A percentile compares a stretch with the other conserved stretches of the same genome.
phyloP scores from a whole-genome alignment of 495 filamentous ascomycete genomes.

The Hypoxylon lenormandii region DNA sequence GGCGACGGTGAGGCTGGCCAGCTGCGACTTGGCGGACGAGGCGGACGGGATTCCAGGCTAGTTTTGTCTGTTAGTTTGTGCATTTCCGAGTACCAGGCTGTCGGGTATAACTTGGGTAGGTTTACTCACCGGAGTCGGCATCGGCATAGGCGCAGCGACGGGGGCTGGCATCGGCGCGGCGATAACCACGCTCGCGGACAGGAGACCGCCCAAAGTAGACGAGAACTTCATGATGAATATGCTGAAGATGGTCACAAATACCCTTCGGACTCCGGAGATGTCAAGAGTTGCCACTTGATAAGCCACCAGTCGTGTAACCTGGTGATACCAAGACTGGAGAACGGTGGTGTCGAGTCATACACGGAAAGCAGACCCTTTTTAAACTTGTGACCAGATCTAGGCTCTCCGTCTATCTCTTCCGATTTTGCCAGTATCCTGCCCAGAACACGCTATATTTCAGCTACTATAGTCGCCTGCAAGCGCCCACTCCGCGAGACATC shows the following conservation, averaged over 20 bases:
- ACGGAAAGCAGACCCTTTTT: neutral
- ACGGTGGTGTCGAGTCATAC: slow-evolving; percentile 1
- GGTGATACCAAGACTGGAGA: slow-evolving; percentile 16
- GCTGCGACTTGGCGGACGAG: slow-evolving; percentile 64
- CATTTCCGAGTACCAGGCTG: neutral
- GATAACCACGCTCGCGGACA: slow-evolving; percentile 45
- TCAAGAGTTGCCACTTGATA: neutral
- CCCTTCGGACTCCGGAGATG: neutral
- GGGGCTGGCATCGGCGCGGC: slow-evolving; percentile 49
- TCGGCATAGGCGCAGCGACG: slow-evolving; percentile 38
- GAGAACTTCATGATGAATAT: slow-evolving; percentile 45
- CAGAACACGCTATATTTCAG: neutral
- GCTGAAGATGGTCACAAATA: neutral
- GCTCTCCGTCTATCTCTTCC: slow-evolving; percentile 8
- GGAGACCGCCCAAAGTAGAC: slow-evolving; percentile 30
- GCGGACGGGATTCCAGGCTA: slow-evolving; percentile 71
- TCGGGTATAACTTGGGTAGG: no score
- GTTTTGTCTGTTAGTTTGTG: neutral
- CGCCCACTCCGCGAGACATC: slow-evolving; percentile 20
- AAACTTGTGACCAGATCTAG: slow-evolving; percentile 5
- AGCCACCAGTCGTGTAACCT: neutral
- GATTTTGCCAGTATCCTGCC: neutral
- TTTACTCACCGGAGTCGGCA: slow-evolving; percentile 52
- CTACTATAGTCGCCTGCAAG: slow-evolving; percentile 15
- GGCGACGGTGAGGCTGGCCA: slow-evolving; percentile 67